Evolutionary conservation across 306 rosid genomes (phyloP), one percentile per base, ranked within the genome.

Genomic region (Prinsepia uniflora): DNA sequence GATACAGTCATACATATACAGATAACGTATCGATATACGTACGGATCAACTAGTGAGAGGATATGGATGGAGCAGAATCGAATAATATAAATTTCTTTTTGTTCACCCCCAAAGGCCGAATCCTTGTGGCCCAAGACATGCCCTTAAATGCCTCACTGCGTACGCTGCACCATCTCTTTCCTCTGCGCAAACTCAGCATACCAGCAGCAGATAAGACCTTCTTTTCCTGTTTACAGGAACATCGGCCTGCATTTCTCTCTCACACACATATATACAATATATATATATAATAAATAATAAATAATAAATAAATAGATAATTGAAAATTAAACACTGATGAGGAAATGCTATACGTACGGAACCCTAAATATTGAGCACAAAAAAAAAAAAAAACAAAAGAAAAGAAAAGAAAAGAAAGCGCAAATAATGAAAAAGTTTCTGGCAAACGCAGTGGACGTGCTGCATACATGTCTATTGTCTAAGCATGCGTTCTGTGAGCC

Each of bases 51-150:
- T 24, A 24, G 36, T 30, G 36, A 30, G 36, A 1, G 36, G n/a
- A n/a, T n/a, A 24, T 2, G 30, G 72, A 68, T 22, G 56, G 4
- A 50, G 70, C 83, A 78, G 61, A 80, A 78, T 82, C 76, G 71
- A 79, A 79, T 70, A 75, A 75, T 79, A 85, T 79, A 86, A 67
- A 60, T 72, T 73, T 74, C 76, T 80, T 54, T 75, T 78, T 71
- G 79, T 80, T 56, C 45, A 1, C 60, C 43, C 44, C n/a, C n/a
- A 11, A 45, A 30, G 36, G 36, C 4, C 3, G 47, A 13, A 14
- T 17, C 44, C 5, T 20, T 75, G 46, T 22, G 43, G 40, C 14
- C 17, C 66, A 61, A 58, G 59, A 75, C 49, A 80, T 47, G 22
- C 58, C 50, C 14, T 36, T 59, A 59, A 59, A 24, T 50, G 52